These are phyloP conservation scores for Starmerella potacharoeniae DNA, from an alignment of 805 yeast genomes.

Conservation along the genomic window DNA sequence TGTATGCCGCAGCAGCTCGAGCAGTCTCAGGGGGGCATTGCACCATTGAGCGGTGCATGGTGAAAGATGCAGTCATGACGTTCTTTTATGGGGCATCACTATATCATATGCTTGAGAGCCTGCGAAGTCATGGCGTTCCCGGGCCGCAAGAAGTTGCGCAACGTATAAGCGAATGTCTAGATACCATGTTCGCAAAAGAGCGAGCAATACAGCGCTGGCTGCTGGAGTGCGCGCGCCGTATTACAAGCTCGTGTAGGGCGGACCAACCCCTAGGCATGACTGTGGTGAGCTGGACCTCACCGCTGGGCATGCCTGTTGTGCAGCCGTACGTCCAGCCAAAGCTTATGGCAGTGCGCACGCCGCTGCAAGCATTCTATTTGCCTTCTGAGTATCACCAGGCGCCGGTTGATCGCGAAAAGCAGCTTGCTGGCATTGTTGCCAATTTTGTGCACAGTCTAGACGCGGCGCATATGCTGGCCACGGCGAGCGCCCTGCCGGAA, in stretches of 20 bases:
- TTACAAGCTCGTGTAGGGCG: slow-evolving; percentile 56
- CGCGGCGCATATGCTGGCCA: slow-evolving; percentile 83
- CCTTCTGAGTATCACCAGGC: slow-evolving; percentile 68
- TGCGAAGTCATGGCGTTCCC: background rate
- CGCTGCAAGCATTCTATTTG: slow-evolving; percentile 64
- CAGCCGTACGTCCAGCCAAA: slow-evolving; percentile 71
- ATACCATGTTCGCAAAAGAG: slow-evolving; percentile 1
- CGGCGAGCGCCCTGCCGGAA: slow-evolving; percentile 58
- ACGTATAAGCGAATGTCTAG: background rate
- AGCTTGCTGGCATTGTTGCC: slow-evolving; percentile 78
- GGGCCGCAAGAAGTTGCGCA: background rate
- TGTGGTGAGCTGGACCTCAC: slow-evolving; percentile 62
- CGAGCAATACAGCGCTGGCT: slow-evolving; percentile 61
- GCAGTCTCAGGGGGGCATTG: slow-evolving; percentile 26
- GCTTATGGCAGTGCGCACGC: slow-evolving; percentile 52
- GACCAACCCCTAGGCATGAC: slow-evolving; percentile 37
- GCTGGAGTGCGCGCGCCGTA: slow-evolving; percentile 62
- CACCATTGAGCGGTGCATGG: slow-evolving; percentile 47
- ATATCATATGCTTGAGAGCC: background rate
- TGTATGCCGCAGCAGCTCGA: slow-evolving; percentile 34
- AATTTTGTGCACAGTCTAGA: slow-evolving; percentile 82
- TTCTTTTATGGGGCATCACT: slow-evolving; percentile 89
- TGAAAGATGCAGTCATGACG: slow-evolving; percentile 89
- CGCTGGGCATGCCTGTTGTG: slow-evolving; percentile 80
- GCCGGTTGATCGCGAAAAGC: slow-evolving; percentile 68